These are phyloP conservation scores for Phytophthora uliginosa DNA, from an alignment of 352 stramenopile species.

Conservation along the genomic window DNA sequence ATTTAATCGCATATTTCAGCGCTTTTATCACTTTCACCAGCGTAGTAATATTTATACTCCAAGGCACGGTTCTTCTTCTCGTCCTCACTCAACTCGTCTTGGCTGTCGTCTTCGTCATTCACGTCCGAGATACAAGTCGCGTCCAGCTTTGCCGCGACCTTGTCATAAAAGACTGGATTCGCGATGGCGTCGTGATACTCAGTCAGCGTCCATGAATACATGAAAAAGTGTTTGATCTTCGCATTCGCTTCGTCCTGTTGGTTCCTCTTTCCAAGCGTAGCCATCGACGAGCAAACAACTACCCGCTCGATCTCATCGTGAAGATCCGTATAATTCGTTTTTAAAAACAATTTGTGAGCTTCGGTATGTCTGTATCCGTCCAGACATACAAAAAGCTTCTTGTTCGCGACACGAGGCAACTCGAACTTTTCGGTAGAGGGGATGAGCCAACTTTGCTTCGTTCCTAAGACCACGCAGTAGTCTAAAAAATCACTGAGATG, in stretches of 20 bases:
- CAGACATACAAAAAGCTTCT: background rate
- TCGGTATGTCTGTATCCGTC: background rate
- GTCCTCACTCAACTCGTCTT: background rate
- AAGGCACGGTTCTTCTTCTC: background rate
- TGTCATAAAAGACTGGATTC: background rate
- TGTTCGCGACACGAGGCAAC: background rate
- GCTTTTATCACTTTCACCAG: background rate
- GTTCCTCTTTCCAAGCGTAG: background rate
- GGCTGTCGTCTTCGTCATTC: background rate
- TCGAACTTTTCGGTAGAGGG: background rate
- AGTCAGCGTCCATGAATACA: background rate
- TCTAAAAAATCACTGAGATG: background rate
- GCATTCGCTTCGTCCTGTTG: background rate
- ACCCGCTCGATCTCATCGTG: background rate
- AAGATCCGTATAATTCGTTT: background rate
- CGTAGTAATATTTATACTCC: background rate
- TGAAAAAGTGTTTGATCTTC: background rate
- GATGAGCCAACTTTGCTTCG: background rate
- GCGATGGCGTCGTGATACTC: background rate
- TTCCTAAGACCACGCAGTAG: background rate
- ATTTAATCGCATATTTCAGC: background rate
- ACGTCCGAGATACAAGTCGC: background rate
- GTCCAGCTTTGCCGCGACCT: background rate
- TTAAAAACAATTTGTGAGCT: background rate
- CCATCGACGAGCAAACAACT: background rate